Base-by-base conservation (phyloP, 2,329 filamentous ascomycete species). In the Colletotrichum sp. region DNA sequence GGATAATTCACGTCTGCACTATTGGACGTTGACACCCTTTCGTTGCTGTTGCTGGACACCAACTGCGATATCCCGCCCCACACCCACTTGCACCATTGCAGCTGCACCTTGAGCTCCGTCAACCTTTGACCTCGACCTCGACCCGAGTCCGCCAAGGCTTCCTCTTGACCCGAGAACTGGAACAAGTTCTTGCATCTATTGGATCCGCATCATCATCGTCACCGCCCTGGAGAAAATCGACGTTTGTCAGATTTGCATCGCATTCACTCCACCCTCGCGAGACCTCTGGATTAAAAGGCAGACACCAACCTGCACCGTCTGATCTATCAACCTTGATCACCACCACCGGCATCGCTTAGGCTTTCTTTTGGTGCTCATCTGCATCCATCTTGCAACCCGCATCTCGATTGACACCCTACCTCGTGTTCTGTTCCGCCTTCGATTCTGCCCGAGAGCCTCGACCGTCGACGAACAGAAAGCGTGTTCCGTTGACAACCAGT, bases 391-490 rank as follows among this genome's bases (percentile, higher is more conserved):
- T 26, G 34, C 38, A 21, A 38, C 34, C 58, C 36, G 58, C 61
- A 70, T 66, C 56, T 67, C 61, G 66, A 76, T 65, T 73, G 64
- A 67, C 58, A 72, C 64, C 28, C 34, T 62, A 32, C 48, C 72
- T 66, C 60, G 48, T 70, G 66, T 66, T 70, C 66, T 36, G 52
- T 60, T 69, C 56, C 73, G 70, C 70, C 73, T 73, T 75, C 70
- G 38, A 64, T 73, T 75, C 64, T 68, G 70, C 73, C 73, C 56
- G 32, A 75, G 48, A 68, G 70, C 73, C 73, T 75, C 73, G 73
- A 75, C 73, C 70, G 24, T 73, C 56, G 64, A 68, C 64, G 32
- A 67, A 58, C 55, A 68, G 56, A 75, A 58, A 73, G 62, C 69
- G 73, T 73, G 36, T 73, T 66, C 66, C 30, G 61, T 56, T 55